Evolutionary conservation across 805 yeast genomes (phyloP), one percentile per base, ranked within the genome.

Genomic region (Sungouiella blattae): DNA sequence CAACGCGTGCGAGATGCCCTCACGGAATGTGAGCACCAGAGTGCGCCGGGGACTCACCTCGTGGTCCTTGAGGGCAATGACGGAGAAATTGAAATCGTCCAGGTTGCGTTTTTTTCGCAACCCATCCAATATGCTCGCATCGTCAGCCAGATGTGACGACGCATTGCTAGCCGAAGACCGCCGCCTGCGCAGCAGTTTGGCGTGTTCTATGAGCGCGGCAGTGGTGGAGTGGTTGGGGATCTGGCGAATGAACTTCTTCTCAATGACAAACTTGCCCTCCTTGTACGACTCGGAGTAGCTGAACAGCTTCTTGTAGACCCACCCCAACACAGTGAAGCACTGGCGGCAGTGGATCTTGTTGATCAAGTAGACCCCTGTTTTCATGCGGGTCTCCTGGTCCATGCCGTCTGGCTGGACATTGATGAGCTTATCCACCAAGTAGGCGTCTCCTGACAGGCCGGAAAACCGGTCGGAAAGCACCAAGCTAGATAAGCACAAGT

Each of bases 241-340:
- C 33, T 57, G 52, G 34, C 54, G 52, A 12, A 67, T 54, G 46
- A 39, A 67, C 28, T 55, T 52, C 25, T 56, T 52, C 47, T 67
- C 73, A 45, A 67, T 64, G 30, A 67, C 73, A 44, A 52, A 67
- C 48, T 67, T 67, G 28, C 71, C 70, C 47, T 67, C 73, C 40
- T 67, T 67, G 43, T 67, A 67, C 14, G 53, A 45, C 41, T 67
- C 70, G 26, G 56, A 46, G 36, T 54, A 56, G 32, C 52, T 50
- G 41, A 44, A 66, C 9, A 69, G 50, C 39, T 67, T 67, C 42
- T 57, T 57, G 43, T 67, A 67, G 36, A 47, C 57, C 73, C 73
- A 67, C 11, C 73, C 73, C 28, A 67, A 44, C 13, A 40, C 43
- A 8, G 45, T 49, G 31, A 41, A 34, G 40, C 73, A 67, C 43